Base-by-base conservation (phyloP, 2,329 filamentous ascomycete species). In the Colletotrichum viniferum region DNA sequence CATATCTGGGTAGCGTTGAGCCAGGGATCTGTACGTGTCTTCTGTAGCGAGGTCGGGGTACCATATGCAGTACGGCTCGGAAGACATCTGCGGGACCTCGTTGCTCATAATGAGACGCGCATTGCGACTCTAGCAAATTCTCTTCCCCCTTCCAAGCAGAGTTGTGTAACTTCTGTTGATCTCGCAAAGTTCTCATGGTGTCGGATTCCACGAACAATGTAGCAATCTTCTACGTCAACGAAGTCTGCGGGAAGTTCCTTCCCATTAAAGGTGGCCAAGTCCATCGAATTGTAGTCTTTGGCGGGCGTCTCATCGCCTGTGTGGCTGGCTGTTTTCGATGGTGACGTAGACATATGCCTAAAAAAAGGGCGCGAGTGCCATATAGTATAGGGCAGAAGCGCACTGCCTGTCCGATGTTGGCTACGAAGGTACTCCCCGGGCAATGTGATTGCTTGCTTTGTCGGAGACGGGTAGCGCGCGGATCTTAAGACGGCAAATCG, bases 21-120 rank as follows among this genome's bases (percentile, higher is more conserved):
- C 81, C n/a, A 87, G 73, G 2, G 78, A 58, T 3, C 84, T 81
- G 28, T 84, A 83, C 1, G 83, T 87, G 1, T 82, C 80, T 71
- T 86, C 83, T 1, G 69, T 76, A 3, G 85, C 82, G 1, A 82
- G 32, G 2, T 85, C 81, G 0, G 85, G 86, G 75, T 85, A 76
- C 84, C 85, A 87, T 61, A 87, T 85, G 71, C 85, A 87, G 77
- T 87, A 87, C 1, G 84, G 85, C 16, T 78, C 71, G 16, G 77
- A 56, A 0, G 55, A n/a, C 62, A 76, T 81, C 14, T 80, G 67
- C 1, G 83, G 84, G 12, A 86, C 78, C 2, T 36, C 67, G 28
- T 83, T 81, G 77, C 83, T 85, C 83, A 86, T 85, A 65, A 84
- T 84, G 8, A 77, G 70, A 21, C 83, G 79, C 7, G 84, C 83